phyloP scores from a whole-genome alignment of 2,329 filamentous ascomycete species.

The Trichoderma semiorbis region DNA sequence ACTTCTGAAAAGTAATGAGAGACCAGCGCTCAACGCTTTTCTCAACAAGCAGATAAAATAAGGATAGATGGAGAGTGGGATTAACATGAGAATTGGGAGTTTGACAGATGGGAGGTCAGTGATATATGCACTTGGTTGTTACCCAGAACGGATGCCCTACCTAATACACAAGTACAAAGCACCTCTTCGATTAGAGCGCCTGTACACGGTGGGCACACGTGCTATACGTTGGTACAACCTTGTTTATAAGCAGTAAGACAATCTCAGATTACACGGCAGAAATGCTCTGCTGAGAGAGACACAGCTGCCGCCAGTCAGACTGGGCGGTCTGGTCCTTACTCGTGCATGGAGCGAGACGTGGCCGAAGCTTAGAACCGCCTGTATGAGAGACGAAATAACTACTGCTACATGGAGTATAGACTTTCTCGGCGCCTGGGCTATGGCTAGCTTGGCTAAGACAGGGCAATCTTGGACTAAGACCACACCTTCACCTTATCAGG shows the following conservation, averaged over 20 bases:
- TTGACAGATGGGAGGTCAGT: background rate
- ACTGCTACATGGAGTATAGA: constrained; percentile 3
- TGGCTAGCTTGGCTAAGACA: constrained; percentile 17
- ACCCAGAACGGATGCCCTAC: constrained; percentile 5
- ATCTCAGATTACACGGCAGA: constrained; percentile 19
- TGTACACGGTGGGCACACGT: background rate
- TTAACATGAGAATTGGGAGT: background rate
- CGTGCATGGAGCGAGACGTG: constrained; percentile 15
- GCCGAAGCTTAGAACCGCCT: constrained; percentile 8
- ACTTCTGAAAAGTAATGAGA: constrained; percentile 15
- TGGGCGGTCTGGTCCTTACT: background rate
- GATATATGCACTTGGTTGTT: constrained; percentile 1
- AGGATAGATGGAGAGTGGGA: background rate
- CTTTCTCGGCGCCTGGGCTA: constrained; percentile 10
- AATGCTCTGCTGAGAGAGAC: constrained; percentile 9
- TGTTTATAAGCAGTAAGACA: constrained; percentile 18
- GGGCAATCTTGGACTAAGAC: constrained; percentile 17
- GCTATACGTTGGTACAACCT: constrained; percentile 15
- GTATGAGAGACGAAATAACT: background rate
- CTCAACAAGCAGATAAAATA: background rate
- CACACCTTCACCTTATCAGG: constrained; percentile 15
- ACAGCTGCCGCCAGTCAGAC: background rate
- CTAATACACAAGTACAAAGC: background rate
- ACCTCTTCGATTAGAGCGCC: background rate
- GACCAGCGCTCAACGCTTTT: constrained; percentile 9